Evolutionary conservation across 225 moss, liverwort and hornwort genomes (phyloP).

Genomic region (Bryum argenteum): DNA sequence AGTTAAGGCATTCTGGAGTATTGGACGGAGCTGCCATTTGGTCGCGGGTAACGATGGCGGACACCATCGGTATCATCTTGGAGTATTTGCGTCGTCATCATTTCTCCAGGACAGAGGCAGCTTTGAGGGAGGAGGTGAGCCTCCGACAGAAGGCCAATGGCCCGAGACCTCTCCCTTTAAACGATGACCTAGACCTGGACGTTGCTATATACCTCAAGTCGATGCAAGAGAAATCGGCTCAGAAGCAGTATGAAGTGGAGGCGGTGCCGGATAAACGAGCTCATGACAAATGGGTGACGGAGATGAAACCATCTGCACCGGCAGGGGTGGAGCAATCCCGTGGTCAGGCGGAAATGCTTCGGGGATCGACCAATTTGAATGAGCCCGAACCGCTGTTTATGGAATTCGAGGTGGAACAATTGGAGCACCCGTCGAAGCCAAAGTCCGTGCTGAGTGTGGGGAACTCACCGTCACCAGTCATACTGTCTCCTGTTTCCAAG

Average conservation of each 20-base stretch:
- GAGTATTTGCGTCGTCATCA: constrained; percentile 79
- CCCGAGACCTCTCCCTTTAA: constrained; percentile 41
- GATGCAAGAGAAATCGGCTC: constrained; percentile 63
- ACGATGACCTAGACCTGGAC: constrained; percentile 72
- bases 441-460: constrained; percentile 30
- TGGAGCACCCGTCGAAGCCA: constrained; percentile 43
- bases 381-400: constrained; percentile 49
- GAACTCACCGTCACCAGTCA: constrained; percentile 33
- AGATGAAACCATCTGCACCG: constrained; percentile 32
- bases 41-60: constrained; percentile 67
- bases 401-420: constrained; percentile 56
- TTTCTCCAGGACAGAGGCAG: constrained; percentile 78
- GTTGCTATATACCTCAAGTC: constrained; percentile 50
- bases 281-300: constrained; percentile 46
- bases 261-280: constrained; percentile 36
- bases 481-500: constrained; percentile 31
- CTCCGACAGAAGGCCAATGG: constrained; percentile 61
- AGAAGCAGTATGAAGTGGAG: constrained; percentile 36
- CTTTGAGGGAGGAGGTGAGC: constrained; percentile 74
- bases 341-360: constrained; percentile 28
- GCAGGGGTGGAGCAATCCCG: constrained; percentile 17
- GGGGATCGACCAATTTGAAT: constrained; percentile 36
- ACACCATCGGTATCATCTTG: constrained; percentile 70
- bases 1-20: constrained; percentile 32
- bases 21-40: constrained; percentile 41